Evolutionary conservation across 257 asterid species (phyloP), one percentile per base, ranked within the genome.

Genomic region (Primulina eburnea): DNA sequence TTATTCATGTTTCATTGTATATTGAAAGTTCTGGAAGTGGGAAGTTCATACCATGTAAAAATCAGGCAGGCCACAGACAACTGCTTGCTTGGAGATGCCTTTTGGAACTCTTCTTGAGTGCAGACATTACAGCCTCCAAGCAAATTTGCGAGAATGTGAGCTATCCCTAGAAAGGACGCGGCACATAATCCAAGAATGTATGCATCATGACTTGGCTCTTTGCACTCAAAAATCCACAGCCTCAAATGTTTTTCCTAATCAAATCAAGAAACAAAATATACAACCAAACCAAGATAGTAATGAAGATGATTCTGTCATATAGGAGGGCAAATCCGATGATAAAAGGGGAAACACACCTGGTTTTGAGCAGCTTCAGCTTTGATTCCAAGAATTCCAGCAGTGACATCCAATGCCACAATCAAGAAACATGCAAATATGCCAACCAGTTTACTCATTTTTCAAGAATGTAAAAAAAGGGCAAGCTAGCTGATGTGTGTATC

Each of bases 131-230:
- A 83, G 14, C 95, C 91, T 17, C 92, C 98, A 2, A 92, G 70
- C 80, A 92, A 72, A 77, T 85, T 89, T 6, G 89, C 86, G 34
- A 89, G 70, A 62, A 92, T 70, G 73, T 92, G 98, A 52, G 96
- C 94, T 59, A 80, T 35, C 5, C 81, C 71, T 5, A 89, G 85
- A 56, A 92, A 84, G 21, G 75, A 61, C 7, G 86, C 84, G n/a
- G 98, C 98, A 7, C 87, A 84, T 33, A 84, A 64, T n/a, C 96
- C 99, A 1, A 89, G 69, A 43, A 90, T 74, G 58, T 71, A 93
- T 0, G 99, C 99, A 6, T 85, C 87, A 58, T 90, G 97, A 70
- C 97, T 93, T 33, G 94, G 95, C 76, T 87, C 84, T 75, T 93
- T 90, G 38, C 99, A 93, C 80, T 93, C 99, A 60, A 90, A 85